Evolutionary conservation across 352 stramenopile genomes (phyloP).

Genomic region (Phytopythium chamaehyphon): DNA sequence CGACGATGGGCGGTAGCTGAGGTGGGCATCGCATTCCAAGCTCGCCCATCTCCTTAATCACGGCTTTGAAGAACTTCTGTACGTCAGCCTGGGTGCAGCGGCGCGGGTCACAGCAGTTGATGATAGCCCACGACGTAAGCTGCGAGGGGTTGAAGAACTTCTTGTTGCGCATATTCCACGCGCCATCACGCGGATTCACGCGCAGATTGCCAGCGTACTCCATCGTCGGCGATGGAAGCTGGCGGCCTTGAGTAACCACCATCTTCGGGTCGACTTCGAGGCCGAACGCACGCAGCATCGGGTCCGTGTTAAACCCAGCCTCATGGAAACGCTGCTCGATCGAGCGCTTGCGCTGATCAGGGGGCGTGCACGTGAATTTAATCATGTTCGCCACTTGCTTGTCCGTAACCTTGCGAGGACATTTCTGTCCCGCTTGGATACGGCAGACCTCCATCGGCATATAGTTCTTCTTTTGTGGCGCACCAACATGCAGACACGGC

Average conservation of each 20-base stretch:
- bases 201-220: constrained; percentile 38
- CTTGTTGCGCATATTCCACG: constrained; percentile 72
- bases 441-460: constrained; percentile 81
- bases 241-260: constrained; percentile 40
- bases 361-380: constrained; percentile 49
- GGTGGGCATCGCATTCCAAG: constrained; percentile 46
- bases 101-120: constrained; percentile 47
- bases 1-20: constrained; percentile 35
- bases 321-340: constrained; percentile 62
- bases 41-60: constrained; percentile 49
- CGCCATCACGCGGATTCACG: constrained; percentile 47
- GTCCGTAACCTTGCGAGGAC: constrained; percentile 71
- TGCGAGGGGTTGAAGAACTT: constrained; percentile 36
- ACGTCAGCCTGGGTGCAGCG: constrained; percentile 26
- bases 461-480: constrained; percentile 70
- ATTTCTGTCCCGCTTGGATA: constrained; percentile 68
- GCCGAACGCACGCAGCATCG: constrained; percentile 50
- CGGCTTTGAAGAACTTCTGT: constrained; percentile 49
- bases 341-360: constrained; percentile 45
- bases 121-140: constrained; percentile 43
- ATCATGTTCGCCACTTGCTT: constrained; percentile 86
- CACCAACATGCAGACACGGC: constrained; percentile 78
- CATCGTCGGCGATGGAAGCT: constrained; percentile 42
- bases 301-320: constrained; percentile 50
- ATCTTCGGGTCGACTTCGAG: constrained; percentile 52